Evolutionary conservation across 2,329 filamentous ascomycete species (phyloP), one percentile per base, ranked within the genome.

Genomic region (Colletotrichum kahawae): DNA sequence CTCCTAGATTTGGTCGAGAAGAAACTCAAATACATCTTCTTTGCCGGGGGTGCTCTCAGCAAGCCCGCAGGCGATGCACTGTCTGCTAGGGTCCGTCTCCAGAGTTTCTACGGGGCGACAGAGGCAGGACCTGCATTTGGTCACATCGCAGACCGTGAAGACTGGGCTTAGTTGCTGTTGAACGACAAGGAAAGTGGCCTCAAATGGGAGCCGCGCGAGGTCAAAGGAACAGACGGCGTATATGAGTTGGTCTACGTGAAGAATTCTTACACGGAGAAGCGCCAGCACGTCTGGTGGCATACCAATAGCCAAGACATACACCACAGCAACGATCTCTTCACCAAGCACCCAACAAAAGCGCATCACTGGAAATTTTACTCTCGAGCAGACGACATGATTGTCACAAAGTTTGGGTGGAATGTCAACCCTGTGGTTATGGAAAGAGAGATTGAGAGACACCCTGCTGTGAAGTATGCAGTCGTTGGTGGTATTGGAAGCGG

Each of bases 351-450:
- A 0, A 80, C 80, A 0, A 82, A 82, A 6, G 65, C 79, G 9
- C 71, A 83, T 24, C 70, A 79, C 24, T 86, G 84, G 84, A 77
- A 80, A 6, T 83, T 85, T 33, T 77, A 80, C 27, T 84, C 85
- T 2, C 80, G 85, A 4, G 79, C 80, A 0, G 83, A 87, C 48
- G 83, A 87, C 33, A 74, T 86, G 10, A 81, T 87, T 29, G 83
- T 87, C 5, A 83, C 87, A 36, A 82, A 83, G 1, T 85, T 80
- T 2, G 85, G 85, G 1, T 83, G 86, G 66, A 88, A 88, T 75
- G 78, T 87, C 10, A 87, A 87, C 59, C 85, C 87, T 0, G 63
- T 83, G 1, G 77, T 79, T 0, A 82, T 86, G 48, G 85, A 88
- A 70, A 75, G 66, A 7, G 80, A 78, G 3, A 79, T 88, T 5